These are phyloP conservation scores for Nicotiana tabacum DNA, from an alignment of 257 asterid genomes.

Conservation along the genomic window DNA sequence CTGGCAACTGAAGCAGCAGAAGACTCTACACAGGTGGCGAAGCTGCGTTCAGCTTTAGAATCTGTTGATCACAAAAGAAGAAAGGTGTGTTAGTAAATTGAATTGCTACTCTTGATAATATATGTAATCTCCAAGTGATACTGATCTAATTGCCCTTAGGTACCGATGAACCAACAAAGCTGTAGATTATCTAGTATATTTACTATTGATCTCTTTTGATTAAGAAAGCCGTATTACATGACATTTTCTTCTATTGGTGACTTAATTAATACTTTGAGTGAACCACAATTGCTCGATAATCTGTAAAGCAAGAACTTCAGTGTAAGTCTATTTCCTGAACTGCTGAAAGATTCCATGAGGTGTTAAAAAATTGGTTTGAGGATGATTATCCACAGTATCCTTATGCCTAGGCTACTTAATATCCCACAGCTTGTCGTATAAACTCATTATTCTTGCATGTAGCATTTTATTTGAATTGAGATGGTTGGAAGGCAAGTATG, in stretches of 20 bases:
- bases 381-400: neutral
- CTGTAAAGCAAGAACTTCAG: neutral
- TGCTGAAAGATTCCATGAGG: neutral
- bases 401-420: neutral
- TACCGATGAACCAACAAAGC: neutral
- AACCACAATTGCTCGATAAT: neutral
- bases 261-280: neutral
- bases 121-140: neutral
- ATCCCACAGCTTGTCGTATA: neutral
- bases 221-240: neutral
- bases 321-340: neutral
- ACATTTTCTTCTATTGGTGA: neutral
- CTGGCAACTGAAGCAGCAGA: conserved; percentile 93
- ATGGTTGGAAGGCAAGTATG: neutral
- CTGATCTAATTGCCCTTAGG: neutral
- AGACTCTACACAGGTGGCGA: conserved; percentile 88
- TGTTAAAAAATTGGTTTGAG: neutral
- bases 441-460: neutral
- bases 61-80: conserved; percentile 98
- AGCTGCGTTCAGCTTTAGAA: conserved; percentile 96
- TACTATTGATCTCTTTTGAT: neutral
- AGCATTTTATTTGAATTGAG: neutral
- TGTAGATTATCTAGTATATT: neutral
- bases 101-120: neutral
- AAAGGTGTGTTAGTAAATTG: conserved; percentile 43